A percentile compares a stretch with the other conserved stretches of the same genome.
These are phyloP conservation scores for Apiospora rasikravindrae DNA, from an alignment of 2,329 filamentous ascomycete species.

Conservation along the genomic window DNA sequence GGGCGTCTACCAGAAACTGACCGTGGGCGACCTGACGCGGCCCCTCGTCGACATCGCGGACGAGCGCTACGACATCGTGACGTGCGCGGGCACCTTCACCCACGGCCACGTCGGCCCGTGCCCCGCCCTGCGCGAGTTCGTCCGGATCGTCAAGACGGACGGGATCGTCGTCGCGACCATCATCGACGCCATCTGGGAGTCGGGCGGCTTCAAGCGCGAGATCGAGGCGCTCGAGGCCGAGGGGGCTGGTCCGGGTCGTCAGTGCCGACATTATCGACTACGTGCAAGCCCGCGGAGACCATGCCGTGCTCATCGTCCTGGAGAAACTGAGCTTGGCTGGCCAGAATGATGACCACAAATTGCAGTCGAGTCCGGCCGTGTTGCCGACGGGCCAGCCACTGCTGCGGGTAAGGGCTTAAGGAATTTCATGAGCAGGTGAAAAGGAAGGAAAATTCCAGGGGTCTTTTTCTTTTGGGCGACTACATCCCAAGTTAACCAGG, in stretches of 20 bases:
- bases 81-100: conserved; percentile 61
- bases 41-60: conserved; percentile 45
- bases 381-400: not conserved
- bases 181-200: conserved; percentile 54
- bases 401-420: conserved; percentile 4
- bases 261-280: conserved; percentile 13
- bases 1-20: conserved; percentile 52
- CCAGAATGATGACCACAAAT: not conserved
- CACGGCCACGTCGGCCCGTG: conserved; percentile 58
- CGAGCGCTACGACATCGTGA: conserved; percentile 53
- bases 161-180: conserved; percentile 58
- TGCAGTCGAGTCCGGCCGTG: not conserved
- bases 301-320: not conserved
- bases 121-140: conserved; percentile 52
- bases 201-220: conserved; percentile 52
- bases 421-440: no score
- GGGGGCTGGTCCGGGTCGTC: conserved; percentile 24
- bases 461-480: not conserved
- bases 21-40: conserved; percentile 52
- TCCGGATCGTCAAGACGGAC: conserved; percentile 51
- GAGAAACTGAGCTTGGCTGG: not conserved
- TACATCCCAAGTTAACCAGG: not conserved
- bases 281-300: not conserved
- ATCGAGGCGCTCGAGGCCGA: conserved; percentile 43
- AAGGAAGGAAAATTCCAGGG: not conserved